A percentile compares a stretch with the other conserved stretches of the same genome.
Evolutionary conservation across 768 basidiomycete genomes (phyloP).

Genomic region (Leccinum ochraceum): DNA sequence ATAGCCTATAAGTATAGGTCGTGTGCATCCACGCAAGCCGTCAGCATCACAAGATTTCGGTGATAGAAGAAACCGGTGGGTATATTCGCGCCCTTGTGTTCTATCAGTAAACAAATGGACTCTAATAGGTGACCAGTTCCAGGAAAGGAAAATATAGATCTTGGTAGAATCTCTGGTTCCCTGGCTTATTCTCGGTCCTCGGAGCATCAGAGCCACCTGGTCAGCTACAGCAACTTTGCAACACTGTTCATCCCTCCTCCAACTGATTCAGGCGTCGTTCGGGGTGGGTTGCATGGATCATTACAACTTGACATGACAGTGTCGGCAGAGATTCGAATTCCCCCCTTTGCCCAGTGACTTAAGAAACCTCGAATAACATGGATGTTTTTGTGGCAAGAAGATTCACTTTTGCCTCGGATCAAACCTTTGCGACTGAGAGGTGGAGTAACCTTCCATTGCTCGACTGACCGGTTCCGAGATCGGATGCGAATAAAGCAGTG

Average conservation of each 20-base stretch:
- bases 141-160: too few relatives aligned
- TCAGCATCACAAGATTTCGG: neutral
- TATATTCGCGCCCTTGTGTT: neutral
- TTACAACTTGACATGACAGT: constrained; percentile 42
- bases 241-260: constrained; percentile 31
- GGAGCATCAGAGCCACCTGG: too few relatives aligned
- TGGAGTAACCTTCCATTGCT: neutral
- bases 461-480: constrained; percentile 32
- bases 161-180: constrained; percentile 15
- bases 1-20: neutral
- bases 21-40: neutral
- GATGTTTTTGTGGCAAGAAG: too few relatives aligned
- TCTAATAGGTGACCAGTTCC: too few relatives aligned
- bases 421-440: too few relatives aligned
- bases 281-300: constrained; percentile 34
- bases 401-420: too few relatives aligned
- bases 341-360: constrained; percentile 37
- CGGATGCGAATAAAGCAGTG: constrained; percentile 51
- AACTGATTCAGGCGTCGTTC: constrained; percentile 40
- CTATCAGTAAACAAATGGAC: neutral
- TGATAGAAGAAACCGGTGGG: neutral
- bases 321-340: constrained; percentile 43
- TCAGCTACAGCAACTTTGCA: too few relatives aligned
- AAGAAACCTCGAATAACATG: too few relatives aligned
- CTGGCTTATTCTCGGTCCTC: constrained; percentile 1